Evolutionary conservation across 306 rosid genomes (phyloP), one percentile per base, ranked within the genome.

Genomic region (Vigna hirtella): DNA sequence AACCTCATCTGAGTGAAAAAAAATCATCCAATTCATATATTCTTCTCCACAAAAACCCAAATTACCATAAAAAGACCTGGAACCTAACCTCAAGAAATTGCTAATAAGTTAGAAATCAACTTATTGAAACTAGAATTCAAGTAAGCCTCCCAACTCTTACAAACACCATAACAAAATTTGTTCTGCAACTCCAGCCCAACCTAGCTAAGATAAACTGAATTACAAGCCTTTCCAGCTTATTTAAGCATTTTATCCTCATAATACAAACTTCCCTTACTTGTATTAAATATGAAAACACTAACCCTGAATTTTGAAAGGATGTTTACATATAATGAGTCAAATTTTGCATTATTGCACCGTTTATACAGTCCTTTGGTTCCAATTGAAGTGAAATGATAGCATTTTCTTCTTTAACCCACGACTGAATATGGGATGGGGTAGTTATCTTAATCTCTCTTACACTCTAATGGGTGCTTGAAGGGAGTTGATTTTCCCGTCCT

Each of bases 11-110:
- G 63, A 17, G 18, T 34, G 49, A 61, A 47, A 58, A 74, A 30
- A 30, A n/a, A 5, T 34, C 18, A 48, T 38, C 48, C 49, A 74
- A 48, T 17, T 48, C 79, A 61, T 15, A 58, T 9, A 74, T 47
- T 45, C 48, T 62, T 74, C 18, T 57, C 48, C 48, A 48, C 34
- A 13, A 61, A 36, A 22, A 22, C 34, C 67, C 42, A 38, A 38
- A 22, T 22, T 73, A 57, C 16, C 15, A 56, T 50, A n/a, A 57
- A 55, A 72, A 56, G 38, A 30, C 67, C 24, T 4, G 57, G n/a
- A 30, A n/a, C 22, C 18, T 12, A 9, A 20, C 66, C 51, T 56
- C 34, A 4, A 30, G 34, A 30, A 30, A 30, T 30, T 30, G 34
- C 34, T 30, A 3, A 30, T 30, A 30, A 30, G 3, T 30, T 52